A percentile compares a stretch with the other conserved stretches of the same genome.
Evolutionary conservation across 78 protist genomes (phyloP).

Genomic region (Dictyostelium capitatum): DNA sequence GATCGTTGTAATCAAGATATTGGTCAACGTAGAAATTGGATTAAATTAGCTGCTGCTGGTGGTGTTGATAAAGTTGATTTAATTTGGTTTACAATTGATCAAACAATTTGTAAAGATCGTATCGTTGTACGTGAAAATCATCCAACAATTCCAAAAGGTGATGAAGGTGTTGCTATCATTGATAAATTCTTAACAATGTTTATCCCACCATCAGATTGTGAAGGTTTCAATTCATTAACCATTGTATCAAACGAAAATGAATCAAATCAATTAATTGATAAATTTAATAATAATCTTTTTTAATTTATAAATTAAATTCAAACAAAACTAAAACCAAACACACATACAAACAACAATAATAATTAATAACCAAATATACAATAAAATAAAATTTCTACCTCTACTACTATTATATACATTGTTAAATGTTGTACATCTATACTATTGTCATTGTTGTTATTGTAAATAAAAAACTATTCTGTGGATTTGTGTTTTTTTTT

Average conservation of each 20-base stretch:
- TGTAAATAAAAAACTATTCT: too few relatives aligned
- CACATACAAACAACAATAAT: too few relatives aligned
- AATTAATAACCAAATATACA: too few relatives aligned
- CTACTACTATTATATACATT: too few relatives aligned
- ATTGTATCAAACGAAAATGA: conserved; percentile 28
- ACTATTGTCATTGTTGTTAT: too few relatives aligned
- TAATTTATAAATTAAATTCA: neutral
- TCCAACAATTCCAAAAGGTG: conserved; percentile 71
- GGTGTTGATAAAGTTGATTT: conserved; percentile 29
- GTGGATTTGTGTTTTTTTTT: too few relatives aligned
- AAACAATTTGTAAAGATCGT: conserved; percentile 28
- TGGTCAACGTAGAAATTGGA: conserved; percentile 44
- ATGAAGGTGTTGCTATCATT: conserved; percentile 53
- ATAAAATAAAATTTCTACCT: too few relatives aligned
- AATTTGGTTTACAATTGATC: conserved; percentile 66
- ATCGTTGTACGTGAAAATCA: conserved; percentile 66
- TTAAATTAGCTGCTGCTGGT: neutral
- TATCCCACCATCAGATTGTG: neutral
- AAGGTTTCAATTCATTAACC: neutral
- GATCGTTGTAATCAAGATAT: conserved; percentile 69
- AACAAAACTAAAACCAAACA: too few relatives aligned
- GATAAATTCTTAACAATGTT: conserved; percentile 39
- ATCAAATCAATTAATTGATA: conserved; percentile 29
- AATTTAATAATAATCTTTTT: neutral
- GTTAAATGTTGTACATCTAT: too few relatives aligned